Conservation (phyloP, 768 basidiomycete genomes). For the Cytidiella melzeri region DNA sequence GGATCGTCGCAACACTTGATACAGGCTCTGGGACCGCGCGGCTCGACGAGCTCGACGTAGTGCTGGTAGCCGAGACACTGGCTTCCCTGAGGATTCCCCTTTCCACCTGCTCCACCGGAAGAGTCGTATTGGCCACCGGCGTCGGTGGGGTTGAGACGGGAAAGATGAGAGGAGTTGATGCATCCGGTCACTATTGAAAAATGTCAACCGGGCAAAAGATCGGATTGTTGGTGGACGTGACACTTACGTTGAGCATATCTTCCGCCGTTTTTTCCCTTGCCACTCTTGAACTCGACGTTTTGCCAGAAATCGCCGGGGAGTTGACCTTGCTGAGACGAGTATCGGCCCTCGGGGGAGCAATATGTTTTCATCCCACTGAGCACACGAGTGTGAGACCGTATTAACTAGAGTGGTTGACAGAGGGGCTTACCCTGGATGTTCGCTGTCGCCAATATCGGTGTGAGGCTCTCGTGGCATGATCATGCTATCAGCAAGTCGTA, state of each 20-base stretch:
- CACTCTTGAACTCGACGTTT: conserved; percentile 40
- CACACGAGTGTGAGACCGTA: neutral
- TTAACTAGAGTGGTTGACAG: neutral
- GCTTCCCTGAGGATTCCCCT: conserved; percentile 46
- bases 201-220: neutral
- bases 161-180: conserved; percentile 38
- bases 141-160: conserved; percentile 41
- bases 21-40: conserved; percentile 43
- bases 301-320: conserved; percentile 45
- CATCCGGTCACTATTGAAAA: conserved; percentile 45
- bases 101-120: conserved; percentile 44
- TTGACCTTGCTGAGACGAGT: conserved; percentile 37
- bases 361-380: conserved; percentile 42
- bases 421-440: conserved; percentile 36
- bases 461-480: conserved; percentile 33
- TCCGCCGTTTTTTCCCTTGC: conserved; percentile 34
- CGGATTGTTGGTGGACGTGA: conserved; percentile 15
- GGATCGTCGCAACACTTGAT: conserved; percentile 53
- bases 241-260: conserved; percentile 43
- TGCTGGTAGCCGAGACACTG: conserved; percentile 52
- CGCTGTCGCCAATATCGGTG: conserved; percentile 51
- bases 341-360: conserved; percentile 39
- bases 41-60: conserved; percentile 55
- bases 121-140: conserved; percentile 55
- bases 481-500: conserved; percentile 3